These are phyloP conservation scores for Talaromyces trachyspermus DNA, from an alignment of 495 filamentous ascomycete species.

Conservation along the genomic window DNA sequence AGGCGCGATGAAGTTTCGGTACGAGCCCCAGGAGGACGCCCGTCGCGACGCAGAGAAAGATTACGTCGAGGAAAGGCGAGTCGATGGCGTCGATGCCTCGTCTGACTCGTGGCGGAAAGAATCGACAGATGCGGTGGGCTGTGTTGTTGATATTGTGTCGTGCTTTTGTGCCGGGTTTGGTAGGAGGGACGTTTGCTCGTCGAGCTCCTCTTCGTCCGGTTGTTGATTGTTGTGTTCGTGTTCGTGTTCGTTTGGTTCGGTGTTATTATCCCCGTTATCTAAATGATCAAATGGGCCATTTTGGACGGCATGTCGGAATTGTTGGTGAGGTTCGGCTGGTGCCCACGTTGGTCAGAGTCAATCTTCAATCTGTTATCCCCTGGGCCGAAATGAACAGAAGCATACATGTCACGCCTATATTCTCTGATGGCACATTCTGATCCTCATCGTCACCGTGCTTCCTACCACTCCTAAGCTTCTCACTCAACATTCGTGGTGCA, in stretches of 20 bases:
- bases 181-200: conserved; percentile 45
- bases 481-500: conserved; percentile 47
- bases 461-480: conserved; percentile 16
- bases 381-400: too few species aligned
- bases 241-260: conserved; percentile 10
- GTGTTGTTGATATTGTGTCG: conserved; percentile 13
- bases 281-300: too few species aligned
- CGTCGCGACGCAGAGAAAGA: conserved; percentile 55
- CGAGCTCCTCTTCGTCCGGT: conserved; percentile 23
- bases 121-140: conserved; percentile 8
- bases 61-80: conserved; percentile 51
- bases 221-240: conserved; percentile 13
- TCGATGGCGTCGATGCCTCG: conserved; percentile 14
- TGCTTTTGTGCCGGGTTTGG: conserved; percentile 22
- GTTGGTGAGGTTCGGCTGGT: neutral
- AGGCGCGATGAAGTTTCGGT: conserved; percentile 54
- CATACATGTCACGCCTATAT: too few species aligned
- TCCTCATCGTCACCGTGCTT: neutral
- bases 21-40: conserved; percentile 57
- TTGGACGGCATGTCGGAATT: too few species aligned
- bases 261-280: too few species aligned
- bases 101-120: conserved; percentile 11
- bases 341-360: too few species aligned
- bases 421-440: neutral
- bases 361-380: too few species aligned